phyloP scores from a whole-genome alignment of 1,139 yeast species.

The Lodderomyces pseudojiufengensis region DNA sequence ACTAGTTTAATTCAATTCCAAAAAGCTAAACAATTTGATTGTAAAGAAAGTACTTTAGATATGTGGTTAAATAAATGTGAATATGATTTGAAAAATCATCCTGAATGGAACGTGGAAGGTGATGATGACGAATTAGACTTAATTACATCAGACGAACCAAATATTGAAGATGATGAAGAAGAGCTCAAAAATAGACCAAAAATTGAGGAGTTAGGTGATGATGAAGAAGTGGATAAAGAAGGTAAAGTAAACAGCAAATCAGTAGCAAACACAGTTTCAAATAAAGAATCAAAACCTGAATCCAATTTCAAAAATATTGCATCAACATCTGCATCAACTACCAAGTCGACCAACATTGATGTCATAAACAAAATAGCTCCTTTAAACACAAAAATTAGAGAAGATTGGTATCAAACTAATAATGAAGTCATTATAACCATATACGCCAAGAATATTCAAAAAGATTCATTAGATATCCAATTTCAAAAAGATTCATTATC shows the following conservation, averaged over 20 bases:
- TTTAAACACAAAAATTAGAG: conserved; percentile 46
- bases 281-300: background rate
- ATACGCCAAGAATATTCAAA: conserved; percentile 64
- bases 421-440: conserved; percentile 61
- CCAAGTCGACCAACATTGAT: conserved; percentile 27
- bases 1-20: conserved; percentile 49
- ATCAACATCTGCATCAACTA: background rate
- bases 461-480: conserved; percentile 35
- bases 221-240: background rate
- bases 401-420: conserved; percentile 77
- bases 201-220: conserved; percentile 5
- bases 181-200: conserved; percentile 5
- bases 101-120: conserved; percentile 15
- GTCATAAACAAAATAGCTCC: conserved; percentile 41
- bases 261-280: background rate
- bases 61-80: conserved; percentile 52
- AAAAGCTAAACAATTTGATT: conserved; percentile 46
- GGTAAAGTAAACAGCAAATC: background rate
- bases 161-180: conserved; percentile 10
- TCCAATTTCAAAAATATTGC: no score
- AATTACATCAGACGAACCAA: conserved; percentile 5
- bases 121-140: conserved; percentile 12
- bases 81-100: conserved; percentile 28
- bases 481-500: conserved; percentile 31
- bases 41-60: conserved; percentile 43